These are phyloP conservation scores for Viola pubescens DNA, from an alignment of 441 rosid species.

Conservation along the genomic window DNA sequence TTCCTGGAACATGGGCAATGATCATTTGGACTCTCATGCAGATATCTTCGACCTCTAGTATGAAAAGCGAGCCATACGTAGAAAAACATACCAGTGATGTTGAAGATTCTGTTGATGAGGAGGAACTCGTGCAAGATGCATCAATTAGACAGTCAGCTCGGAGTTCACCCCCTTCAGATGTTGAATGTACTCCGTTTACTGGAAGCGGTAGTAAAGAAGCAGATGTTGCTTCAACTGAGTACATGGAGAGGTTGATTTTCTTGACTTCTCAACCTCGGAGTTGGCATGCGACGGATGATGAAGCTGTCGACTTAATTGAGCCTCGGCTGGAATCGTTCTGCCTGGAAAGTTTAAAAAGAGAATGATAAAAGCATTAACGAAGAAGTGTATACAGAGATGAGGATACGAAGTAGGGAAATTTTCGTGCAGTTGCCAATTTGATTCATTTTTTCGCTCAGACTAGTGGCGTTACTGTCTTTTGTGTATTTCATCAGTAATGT, in stretches of 20 bases:
- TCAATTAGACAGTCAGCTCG: constrained; percentile 14
- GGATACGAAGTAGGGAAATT: too few relatives aligned
- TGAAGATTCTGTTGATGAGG: constrained; percentile 22
- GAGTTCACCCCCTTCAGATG: constrained; percentile 19
- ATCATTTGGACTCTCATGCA: constrained; percentile 16
- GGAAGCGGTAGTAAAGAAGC: constrained; percentile 13
- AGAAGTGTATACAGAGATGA: not conserved
- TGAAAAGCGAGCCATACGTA: constrained; percentile 19
- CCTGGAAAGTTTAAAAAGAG: constrained; percentile 38
- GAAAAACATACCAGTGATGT: constrained; percentile 17
- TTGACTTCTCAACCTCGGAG: constrained; percentile 48
- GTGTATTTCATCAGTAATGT: too few relatives aligned
- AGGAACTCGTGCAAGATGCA: constrained; percentile 18
- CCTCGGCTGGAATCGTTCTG: constrained; percentile 81
- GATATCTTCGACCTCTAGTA: constrained; percentile 28
- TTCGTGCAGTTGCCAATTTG: too few relatives aligned
- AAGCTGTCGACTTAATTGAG: constrained; percentile 74
- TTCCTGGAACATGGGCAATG: not conserved
- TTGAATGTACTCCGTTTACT: constrained; percentile 2
- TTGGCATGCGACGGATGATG: constrained; percentile 45
- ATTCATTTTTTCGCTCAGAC: too few relatives aligned
- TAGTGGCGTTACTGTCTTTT: too few relatives aligned
- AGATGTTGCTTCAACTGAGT: constrained; percentile 23
- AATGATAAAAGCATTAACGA: constrained; percentile 21
- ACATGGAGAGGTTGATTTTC: constrained; percentile 34